Evolutionary conservation across 176 grass and related monocot species (phyloP).

Genomic region (Avena atlantica): DNA sequence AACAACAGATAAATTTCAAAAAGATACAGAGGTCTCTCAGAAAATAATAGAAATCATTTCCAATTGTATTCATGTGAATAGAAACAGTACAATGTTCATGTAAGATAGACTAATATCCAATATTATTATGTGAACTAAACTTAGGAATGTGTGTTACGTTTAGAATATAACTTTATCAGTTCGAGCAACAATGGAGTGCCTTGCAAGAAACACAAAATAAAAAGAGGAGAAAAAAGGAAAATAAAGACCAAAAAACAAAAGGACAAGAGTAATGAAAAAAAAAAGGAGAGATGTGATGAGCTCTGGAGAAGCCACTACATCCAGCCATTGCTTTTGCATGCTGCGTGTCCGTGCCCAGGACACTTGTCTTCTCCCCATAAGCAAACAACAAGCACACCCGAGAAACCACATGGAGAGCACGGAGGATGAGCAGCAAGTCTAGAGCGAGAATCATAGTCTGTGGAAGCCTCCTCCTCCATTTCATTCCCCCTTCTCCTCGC

Average conservation of each 20-base stretch:
- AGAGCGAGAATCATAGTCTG: slow-evolving; percentile 42
- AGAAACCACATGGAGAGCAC: slow-evolving; percentile 36
- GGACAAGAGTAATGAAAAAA: not conserved
- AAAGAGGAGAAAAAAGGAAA: not conserved
- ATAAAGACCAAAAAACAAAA: not conserved
- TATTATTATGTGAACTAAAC: not conserved
- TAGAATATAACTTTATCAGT: not conserved
- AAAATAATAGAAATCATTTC: not conserved
- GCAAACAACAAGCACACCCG: slow-evolving; percentile 19
- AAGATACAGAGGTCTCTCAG: not conserved
- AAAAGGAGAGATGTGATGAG: slow-evolving; percentile 30
- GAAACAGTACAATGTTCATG: too few species aligned
- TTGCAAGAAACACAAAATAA: not conserved
- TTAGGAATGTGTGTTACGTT: not conserved
- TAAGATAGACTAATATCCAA: not conserved
- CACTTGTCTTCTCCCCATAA: slow-evolving; percentile 52
- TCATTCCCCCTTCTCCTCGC: not conserved
- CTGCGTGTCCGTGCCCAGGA: slow-evolving; percentile 44
- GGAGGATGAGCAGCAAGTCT: not conserved
- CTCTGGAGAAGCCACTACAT: slow-evolving; percentile 43
- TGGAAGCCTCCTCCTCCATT: slow-evolving; percentile 33
- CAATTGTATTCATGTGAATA: too few species aligned
- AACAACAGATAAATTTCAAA: not conserved
- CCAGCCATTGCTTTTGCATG: slow-evolving; percentile 42
- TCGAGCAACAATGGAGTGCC: not conserved